These are phyloP conservation scores for Colletotrichum cereale DNA, from an alignment of 2,329 filamentous ascomycete species.

Conservation along the genomic window DNA sequence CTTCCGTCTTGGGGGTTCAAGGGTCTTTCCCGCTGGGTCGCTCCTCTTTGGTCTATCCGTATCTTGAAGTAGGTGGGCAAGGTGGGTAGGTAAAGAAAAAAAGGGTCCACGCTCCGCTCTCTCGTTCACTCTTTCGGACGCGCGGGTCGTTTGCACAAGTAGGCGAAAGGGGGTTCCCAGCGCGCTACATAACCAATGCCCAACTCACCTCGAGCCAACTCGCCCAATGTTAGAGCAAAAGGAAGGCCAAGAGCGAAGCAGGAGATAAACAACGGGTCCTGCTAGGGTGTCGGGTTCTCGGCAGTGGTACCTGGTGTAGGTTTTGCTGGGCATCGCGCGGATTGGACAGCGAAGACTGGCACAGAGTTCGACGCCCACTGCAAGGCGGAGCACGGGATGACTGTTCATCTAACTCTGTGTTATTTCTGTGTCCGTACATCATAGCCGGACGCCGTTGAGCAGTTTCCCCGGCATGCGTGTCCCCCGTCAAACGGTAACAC, in stretches of 20 bases:
- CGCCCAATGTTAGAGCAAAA: not conserved
- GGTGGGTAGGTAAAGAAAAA: not conserved
- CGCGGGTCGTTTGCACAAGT: not conserved
- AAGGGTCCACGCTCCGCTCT: not conserved
- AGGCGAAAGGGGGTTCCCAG: not conserved
- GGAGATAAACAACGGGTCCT: slow-evolving; percentile 4
- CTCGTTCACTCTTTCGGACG: not conserved
- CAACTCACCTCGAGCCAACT: not conserved
- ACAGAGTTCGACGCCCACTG: slow-evolving; percentile 2
- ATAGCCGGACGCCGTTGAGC: not conserved
- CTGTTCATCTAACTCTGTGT: slow-evolving; percentile 6
- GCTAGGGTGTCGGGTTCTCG: slow-evolving; percentile 31
- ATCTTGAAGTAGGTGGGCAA: too few relatives aligned
- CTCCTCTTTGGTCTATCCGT: not conserved
- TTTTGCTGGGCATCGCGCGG: slow-evolving; percentile 12
- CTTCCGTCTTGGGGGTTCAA: slow-evolving; percentile 2
- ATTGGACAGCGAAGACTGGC: slow-evolving; percentile 1
- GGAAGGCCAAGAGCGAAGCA: not conserved
- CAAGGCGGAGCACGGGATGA: slow-evolving; percentile 4
- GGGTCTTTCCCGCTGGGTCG: slow-evolving; percentile 3
- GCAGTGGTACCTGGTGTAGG: slow-evolving; percentile 22
- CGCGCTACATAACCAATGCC: not conserved
- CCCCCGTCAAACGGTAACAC: not conserved
- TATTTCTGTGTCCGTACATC: not conserved
- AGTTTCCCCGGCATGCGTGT: not conserved